Evolutionary conservation across 305 asterid species (phyloP).

Genomic region (Fraxinus sp.): DNA sequence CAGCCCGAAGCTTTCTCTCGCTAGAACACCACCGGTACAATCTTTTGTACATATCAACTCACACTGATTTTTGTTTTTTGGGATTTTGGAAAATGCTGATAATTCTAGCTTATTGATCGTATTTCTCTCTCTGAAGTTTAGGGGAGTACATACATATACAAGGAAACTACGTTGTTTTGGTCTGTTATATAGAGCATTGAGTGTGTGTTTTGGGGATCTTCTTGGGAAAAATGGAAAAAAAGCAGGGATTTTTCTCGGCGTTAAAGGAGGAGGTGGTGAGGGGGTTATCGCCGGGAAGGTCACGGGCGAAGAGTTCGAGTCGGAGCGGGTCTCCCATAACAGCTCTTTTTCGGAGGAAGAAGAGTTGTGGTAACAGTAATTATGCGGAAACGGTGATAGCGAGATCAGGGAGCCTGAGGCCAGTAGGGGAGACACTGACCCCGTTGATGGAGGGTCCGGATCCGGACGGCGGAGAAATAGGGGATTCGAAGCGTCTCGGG

Average conservation of each 20-base stretch:
- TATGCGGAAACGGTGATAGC: slow-evolving; percentile 44
- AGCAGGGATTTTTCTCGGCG: slow-evolving; percentile 85
- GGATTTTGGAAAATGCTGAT: neutral
- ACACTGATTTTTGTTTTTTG: neutral
- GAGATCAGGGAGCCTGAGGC: slow-evolving; percentile 56
- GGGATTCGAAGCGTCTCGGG: slow-evolving; percentile 68
- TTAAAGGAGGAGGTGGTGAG: slow-evolving; percentile 80
- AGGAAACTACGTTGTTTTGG: neutral
- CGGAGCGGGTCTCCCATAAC: slow-evolving; percentile 69
- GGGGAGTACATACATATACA: neutral
- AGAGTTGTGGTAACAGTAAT: slow-evolving; percentile 26
- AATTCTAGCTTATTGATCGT: neutral
- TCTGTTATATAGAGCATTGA: neutral
- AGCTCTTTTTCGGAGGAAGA: slow-evolving; percentile 58
- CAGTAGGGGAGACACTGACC: neutral
- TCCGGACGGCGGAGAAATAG: slow-evolving; percentile 56
- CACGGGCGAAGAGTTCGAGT: slow-evolving; percentile 74
- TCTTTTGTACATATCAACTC: neutral
- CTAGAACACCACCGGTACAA: neutral
- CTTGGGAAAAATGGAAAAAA: slow-evolving; percentile 57
- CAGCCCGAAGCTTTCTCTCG: neutral
- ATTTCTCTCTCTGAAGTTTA: neutral
- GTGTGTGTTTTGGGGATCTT: neutral
- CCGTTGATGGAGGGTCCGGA: neutral
- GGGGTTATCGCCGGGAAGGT: slow-evolving; percentile 77